Conservation (phyloP, 2,329 filamentous ascomycete species). For the Ramularia collo-cygni region DNA sequence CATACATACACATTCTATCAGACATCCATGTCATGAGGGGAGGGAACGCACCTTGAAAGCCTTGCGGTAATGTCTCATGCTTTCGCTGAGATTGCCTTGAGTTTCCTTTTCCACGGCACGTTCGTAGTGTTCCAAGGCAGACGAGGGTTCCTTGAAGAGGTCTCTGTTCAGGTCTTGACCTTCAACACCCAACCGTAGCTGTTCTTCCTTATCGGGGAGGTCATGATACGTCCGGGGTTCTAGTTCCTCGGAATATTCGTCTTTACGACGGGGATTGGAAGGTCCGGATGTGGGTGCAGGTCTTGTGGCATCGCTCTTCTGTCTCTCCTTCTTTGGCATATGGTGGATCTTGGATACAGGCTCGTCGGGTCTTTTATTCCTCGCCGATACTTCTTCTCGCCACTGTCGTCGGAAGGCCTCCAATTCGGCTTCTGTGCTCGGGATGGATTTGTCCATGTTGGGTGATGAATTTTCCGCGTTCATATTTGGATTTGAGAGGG, state of each 20-base stretch:
- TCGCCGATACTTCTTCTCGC: conserved; percentile 67
- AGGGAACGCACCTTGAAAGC: conserved; percentile 65
- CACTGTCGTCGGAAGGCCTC: conserved; percentile 81
- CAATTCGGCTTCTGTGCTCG: conserved; percentile 56
- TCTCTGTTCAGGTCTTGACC: conserved; percentile 35
- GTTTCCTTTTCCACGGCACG: conserved; percentile 82
- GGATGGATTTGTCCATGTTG: conserved; percentile 7
- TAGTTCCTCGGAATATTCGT: conserved; percentile 33
- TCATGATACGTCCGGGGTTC: conserved; percentile 39
- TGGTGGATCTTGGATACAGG: background rate
- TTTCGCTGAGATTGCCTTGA: conserved; percentile 80
- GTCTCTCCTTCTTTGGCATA: conserved; percentile 4
- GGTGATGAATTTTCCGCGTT: conserved; percentile 4
- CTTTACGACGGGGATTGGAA: conserved; percentile 26
- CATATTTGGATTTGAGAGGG: conserved; percentile 5
- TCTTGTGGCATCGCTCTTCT: conserved; percentile 5
- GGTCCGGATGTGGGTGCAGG: conserved; percentile 11
- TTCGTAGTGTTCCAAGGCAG: conserved; percentile 89
- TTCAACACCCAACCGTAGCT: conserved; percentile 33
- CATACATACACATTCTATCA: conserved; percentile 25
- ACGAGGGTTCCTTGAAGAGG: conserved; percentile 49
- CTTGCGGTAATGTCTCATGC: conserved; percentile 77
- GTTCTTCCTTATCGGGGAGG: conserved; percentile 40
- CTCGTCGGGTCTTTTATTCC: conserved; percentile 32
- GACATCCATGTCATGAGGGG: conserved; percentile 1